Conservation (phyloP, 768 basidiomycete genomes). For the Kwoniella sp. region DNA sequence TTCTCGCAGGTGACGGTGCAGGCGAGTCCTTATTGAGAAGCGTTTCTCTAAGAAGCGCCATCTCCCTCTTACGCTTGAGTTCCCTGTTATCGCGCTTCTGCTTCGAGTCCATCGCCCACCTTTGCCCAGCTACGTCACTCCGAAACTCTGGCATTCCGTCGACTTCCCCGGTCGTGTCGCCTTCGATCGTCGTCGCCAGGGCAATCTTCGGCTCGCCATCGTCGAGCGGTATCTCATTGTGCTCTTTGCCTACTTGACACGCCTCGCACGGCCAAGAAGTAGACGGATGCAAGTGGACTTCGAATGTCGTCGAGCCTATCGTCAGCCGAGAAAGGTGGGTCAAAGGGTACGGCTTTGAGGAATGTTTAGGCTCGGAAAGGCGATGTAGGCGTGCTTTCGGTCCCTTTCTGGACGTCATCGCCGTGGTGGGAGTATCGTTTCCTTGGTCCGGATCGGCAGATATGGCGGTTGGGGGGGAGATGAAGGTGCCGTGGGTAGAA, state of each 20-base stretch:
- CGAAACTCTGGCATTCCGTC: neutral
- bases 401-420: neutral
- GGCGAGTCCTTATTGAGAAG: constrained; percentile 22
- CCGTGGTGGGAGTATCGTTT: neutral
- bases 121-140: constrained; percentile 3
- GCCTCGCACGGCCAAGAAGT: constrained; percentile 50
- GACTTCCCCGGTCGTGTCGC: neutral
- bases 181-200: neutral
- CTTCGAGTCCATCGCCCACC: constrained; percentile 32
- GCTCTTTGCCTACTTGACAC: constrained; percentile 32
- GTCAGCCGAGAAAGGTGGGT: constrained; percentile 34
- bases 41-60: constrained; percentile 34
- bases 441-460: neutral
- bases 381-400: constrained; percentile 22
- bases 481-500: constrained; percentile 53
- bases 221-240: constrained; percentile 43
- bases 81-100: constrained; percentile 40
- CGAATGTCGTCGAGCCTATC: constrained; percentile 45
- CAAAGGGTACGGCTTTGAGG: constrained; percentile 40
- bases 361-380: constrained; percentile 40
- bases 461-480: constrained; percentile 1
- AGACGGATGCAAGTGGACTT: constrained; percentile 45
- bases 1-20: neutral
- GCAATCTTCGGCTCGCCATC: constrained; percentile 20
- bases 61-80: constrained; percentile 38